Base-by-base conservation (phyloP, 306 rosid species). In the Glycine latifolia region DNA sequence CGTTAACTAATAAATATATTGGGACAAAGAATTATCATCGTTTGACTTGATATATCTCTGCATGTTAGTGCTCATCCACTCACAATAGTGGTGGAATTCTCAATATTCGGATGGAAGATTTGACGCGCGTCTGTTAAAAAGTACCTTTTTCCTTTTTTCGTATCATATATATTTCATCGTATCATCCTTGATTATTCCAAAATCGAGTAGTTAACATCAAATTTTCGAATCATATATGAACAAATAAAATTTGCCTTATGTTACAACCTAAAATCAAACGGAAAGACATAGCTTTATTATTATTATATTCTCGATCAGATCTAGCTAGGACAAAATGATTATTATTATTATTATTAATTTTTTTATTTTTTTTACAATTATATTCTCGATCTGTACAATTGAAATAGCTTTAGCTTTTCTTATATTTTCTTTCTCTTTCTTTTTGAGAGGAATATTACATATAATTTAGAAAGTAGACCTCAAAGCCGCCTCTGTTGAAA, bases 311-410 rank as follows among this genome's bases (percentile, higher is more conserved):
- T 26, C 31, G 31, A 26, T 26, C 63, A 80, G 77, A 76, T 85
- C 31, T 54, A 43, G 49, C 53, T 68, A 12, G 76, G 17, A 73
- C 75, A 50, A 82, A 74, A 61, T 67, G 37, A 79, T 48, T 26
- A 69, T n/a, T 35, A 65, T 35, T 26, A 2, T 26, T 26, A 26
- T 26, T 26, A 26, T 26, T 26, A 26, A n/a, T n/a, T n/a, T n/a
- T n/a, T n/a, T n/a, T n/a, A n/a, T n/a, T n/a, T n/a, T n/a, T n/a
- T 1, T 26, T 26, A 26, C 60, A 44, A 44, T 3, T 17, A 71
- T 81, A 68, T 75, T 62, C 17, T 78, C 35, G 39, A 59, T 59
- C 81, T 86, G 79, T 86, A 86, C 86, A 82, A 78, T 75, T 78
- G 58, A 73, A 78, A 69, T 12, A 46, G 13, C 63, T 10, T 35